Percentiles rank a stretch among this genome's conserved stretches.
phyloP scores from a whole-genome alignment of 176 grass and related monocot genomes.

The Bonia amplexicaulis region DNA sequence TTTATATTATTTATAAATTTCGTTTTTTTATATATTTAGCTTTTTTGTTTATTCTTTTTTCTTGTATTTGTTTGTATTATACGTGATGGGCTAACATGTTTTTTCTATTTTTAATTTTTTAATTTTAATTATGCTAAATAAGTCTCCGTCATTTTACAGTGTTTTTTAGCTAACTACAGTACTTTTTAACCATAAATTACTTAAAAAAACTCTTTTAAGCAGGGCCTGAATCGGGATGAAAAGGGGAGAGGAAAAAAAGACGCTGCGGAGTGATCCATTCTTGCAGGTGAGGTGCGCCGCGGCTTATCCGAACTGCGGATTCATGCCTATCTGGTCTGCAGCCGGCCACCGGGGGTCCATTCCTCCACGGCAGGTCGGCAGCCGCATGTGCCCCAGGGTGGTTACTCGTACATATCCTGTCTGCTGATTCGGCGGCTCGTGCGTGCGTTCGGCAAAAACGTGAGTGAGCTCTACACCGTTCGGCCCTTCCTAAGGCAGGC shows the following conservation, averaged over 20 bases:
- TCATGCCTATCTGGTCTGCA: background rate
- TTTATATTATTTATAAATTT: no score
- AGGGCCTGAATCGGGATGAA: background rate
- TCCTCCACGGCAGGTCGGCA: conserved; percentile 1
- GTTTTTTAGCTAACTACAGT: no score
- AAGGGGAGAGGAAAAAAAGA: background rate
- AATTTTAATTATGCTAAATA: no score
- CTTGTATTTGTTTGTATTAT: no score
- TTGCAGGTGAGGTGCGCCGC: background rate
- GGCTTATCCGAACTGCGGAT: background rate
- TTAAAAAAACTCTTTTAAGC: no score
- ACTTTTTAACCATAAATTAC: no score
- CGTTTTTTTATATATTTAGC: no score
- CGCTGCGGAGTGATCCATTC: background rate
- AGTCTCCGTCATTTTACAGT: no score
- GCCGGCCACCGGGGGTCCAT: background rate
- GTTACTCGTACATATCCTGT: background rate
- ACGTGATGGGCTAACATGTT: no score
- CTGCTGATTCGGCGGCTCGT: background rate
- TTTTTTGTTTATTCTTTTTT: no score
- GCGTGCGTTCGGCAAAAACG: background rate
- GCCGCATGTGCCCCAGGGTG: background rate
- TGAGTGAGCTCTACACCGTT: background rate
- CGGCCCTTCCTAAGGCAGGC: background rate
- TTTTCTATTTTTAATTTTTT: no score